A percentile compares a stretch with the other conserved stretches of the same genome.
Evolutionary conservation across 192 early-diverging fungal species (phyloP).

Genomic region (Neocallimastix lanati): DNA sequence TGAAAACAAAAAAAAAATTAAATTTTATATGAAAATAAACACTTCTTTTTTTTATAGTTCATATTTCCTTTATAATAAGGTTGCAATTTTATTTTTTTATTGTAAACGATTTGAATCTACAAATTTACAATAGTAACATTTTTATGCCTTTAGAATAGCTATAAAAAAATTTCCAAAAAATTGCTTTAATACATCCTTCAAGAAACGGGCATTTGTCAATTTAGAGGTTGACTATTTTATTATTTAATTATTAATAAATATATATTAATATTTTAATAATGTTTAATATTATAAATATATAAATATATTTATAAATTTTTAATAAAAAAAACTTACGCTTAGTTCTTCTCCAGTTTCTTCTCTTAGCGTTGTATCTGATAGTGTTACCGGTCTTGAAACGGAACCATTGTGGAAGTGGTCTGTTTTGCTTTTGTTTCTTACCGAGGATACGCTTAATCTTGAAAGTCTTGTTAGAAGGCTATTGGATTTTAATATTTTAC

Average conservation of each 20-base stretch:
- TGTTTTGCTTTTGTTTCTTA: constrained; percentile 98
- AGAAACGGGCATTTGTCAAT: background rate
- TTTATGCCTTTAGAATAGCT: background rate
- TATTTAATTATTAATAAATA: background rate
- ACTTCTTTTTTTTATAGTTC: background rate
- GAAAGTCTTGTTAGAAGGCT: constrained; percentile 98
- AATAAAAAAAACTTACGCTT: constrained; percentile 29
- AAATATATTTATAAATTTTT: too few species aligned
- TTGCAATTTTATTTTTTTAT: background rate
- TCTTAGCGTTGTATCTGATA: constrained; percentile 98
- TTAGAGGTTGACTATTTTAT: background rate
- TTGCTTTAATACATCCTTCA: background rate
- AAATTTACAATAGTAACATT: background rate
- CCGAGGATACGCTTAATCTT: constrained; percentile 91
- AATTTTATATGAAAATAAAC: background rate
- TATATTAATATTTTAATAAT: background rate
- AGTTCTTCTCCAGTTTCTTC: constrained; percentile 97
- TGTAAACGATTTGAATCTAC: background rate
- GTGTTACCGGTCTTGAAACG: constrained; percentile 85
- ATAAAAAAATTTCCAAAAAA: background rate
- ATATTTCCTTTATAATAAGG: background rate
- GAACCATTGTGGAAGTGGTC: constrained; percentile 95
- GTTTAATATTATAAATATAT: background rate
- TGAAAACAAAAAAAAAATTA: background rate
- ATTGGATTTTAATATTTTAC: too few species aligned